These are phyloP conservation scores for Trichoderma pleuroti DNA, from an alignment of 2,329 filamentous ascomycete species.

Conservation along the genomic window DNA sequence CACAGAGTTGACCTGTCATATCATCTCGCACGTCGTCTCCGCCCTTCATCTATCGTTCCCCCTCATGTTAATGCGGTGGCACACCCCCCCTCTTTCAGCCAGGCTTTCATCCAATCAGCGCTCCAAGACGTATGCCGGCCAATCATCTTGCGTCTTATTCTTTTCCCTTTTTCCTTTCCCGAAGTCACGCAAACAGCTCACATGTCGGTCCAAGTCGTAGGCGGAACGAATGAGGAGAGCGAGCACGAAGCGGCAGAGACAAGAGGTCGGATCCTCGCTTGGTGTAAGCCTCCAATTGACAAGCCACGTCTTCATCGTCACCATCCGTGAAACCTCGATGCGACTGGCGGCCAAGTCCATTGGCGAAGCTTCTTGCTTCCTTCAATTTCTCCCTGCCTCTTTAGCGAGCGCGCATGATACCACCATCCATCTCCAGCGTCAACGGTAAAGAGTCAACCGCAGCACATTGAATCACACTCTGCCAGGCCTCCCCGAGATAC, in stretches of 20 bases:
- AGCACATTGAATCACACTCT: background rate
- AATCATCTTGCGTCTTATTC: background rate
- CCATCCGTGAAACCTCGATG: background rate
- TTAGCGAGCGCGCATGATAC: background rate
- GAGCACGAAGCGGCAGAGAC: background rate
- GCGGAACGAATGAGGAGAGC: background rate
- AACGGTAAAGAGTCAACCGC: background rate
- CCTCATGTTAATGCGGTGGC: background rate
- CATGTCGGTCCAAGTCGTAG: background rate
- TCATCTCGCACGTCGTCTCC: background rate
- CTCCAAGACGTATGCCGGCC: background rate
- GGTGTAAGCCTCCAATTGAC: background rate
- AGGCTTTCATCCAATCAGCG: conserved; percentile 1
- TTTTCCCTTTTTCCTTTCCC: background rate
- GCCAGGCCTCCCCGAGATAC: background rate
- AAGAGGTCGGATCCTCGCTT: background rate
- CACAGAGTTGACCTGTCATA: conserved; percentile 1
- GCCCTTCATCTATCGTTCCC: background rate
- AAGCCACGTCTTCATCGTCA: background rate
- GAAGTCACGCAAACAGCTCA: conserved; percentile 4
- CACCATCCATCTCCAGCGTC: background rate
- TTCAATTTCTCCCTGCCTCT: background rate
- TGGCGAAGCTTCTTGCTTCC: background rate
- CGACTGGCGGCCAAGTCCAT: background rate
- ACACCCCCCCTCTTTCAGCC: background rate